Base-by-base conservation (phyloP, 2,329 filamentous ascomycete genomes). In the Botrytis aclada region DNA sequence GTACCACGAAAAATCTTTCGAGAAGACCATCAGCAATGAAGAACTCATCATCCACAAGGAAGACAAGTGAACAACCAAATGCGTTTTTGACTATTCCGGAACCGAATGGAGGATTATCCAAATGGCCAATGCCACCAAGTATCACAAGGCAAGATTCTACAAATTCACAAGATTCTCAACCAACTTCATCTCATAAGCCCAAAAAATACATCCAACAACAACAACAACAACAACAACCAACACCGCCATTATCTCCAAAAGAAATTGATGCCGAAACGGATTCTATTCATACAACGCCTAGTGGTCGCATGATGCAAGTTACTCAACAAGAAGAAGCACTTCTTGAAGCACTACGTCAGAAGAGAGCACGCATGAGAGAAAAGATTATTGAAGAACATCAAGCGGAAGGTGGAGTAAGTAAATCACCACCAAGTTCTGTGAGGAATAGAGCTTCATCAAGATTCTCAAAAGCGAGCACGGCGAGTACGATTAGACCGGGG, bases 251-350 rank as follows among this genome's bases (percentile, higher is more conserved):
- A 10, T 80, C 79, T 32, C 80, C 80, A 32, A 75, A 71, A 41
- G 54, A 39, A 62, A 39, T 25, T n/a, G 77, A 78, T n/a, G 63
- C 76, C 34, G 76, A 79, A 65, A 74, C 77, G 37, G 58, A 61
- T 51, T 70, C 71, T 16, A 73, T 74, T 32, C 62, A 54, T 29
- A 70, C 75, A 22, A 70, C 76, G 51, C 66, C 71, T 2, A 78
- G 72, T 45, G 77, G 77, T 65, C 76, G 80, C 4, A 79, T 86
- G 32, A 86, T 88, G 80, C 83, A 85, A 22, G 86, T 88, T 39
- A 88, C 86, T 0, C 81, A 84, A 71, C 85, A 87, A 77, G 86
- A 88, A 78, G 84, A 87, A 74, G 81, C 83, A 58, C 81, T 87
- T 1, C 79, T 88, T 5, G 85, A 85, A 76, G 84, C 85, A 2